A percentile compares a stretch with the other conserved stretches of the same genome.
These are phyloP conservation scores for Pelargonium cotyledonis DNA, from an alignment of 441 rosid genomes.

Conservation along the genomic window DNA sequence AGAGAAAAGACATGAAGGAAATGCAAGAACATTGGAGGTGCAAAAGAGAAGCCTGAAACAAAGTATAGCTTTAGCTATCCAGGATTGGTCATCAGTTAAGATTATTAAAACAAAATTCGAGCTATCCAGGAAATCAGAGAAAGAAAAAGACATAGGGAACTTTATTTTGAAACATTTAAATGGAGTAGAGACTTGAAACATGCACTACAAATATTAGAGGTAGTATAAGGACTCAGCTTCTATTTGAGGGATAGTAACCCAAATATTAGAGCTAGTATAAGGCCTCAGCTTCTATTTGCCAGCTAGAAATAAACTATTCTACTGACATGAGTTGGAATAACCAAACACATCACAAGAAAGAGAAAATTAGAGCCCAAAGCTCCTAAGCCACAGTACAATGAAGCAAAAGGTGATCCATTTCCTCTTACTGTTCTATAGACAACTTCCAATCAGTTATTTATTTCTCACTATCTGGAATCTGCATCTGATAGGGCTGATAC, in stretches of 20 bases:
- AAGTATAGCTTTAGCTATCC: not conserved
- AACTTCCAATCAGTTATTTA: no score
- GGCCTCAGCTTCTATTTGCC: not conserved
- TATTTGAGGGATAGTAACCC: not conserved
- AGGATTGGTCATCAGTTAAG: no score
- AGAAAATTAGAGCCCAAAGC: not conserved
- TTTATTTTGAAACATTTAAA: not conserved
- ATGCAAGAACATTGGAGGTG: conserved; percentile 1
- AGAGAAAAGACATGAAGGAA: not conserved
- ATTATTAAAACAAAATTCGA: no score
- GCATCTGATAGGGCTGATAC: no score
- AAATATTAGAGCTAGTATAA: not conserved
- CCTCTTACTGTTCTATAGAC: not conserved
- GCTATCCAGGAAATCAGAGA: not conserved
- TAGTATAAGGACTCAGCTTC: not conserved
- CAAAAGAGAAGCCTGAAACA: not conserved
- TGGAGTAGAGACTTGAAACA: not conserved
- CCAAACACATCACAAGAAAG: not conserved
- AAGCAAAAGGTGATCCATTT: not conserved
- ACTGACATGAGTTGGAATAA: not conserved
- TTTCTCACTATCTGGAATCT: no score
- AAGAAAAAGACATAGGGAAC: conserved; percentile 6
- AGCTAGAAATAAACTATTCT: not conserved
- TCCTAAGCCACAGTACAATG: not conserved
- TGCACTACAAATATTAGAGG: not conserved